Conservation (phyloP, 1,284 basidiomycete genomes). For the Agaricales sp. region DNA sequence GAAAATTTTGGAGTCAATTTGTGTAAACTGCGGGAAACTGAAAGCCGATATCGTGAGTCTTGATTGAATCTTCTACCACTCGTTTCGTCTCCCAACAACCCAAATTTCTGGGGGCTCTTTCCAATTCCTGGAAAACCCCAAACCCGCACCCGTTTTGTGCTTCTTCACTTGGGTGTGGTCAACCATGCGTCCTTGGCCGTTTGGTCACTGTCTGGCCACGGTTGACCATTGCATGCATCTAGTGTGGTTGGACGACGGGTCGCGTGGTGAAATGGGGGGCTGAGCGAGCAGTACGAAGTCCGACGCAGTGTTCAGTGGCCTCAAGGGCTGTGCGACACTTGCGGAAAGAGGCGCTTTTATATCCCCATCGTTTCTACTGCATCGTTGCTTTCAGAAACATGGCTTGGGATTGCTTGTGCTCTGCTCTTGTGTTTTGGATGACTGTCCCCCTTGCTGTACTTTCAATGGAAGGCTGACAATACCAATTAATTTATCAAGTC, state of each 20-base stretch:
- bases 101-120: slow-evolving; percentile 93
- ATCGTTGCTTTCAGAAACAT: background rate
- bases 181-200: slow-evolving; percentile 61
- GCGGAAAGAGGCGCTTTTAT: slow-evolving; percentile 40
- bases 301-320: slow-evolving; percentile 20
- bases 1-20: slow-evolving; percentile 98
- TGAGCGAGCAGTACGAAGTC: slow-evolving; percentile 83
- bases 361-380: background rate
- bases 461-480: slow-evolving; percentile 13
- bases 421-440: slow-evolving; percentile 33
- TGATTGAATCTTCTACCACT: too few relatives aligned
- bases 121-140: slow-evolving; percentile 82
- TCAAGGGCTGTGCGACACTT: slow-evolving; percentile 26
- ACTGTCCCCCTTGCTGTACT: slow-evolving; percentile 21
- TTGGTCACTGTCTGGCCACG: too few relatives aligned
- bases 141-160: slow-evolving; percentile 67
- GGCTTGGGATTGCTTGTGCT: slow-evolving; percentile 23
- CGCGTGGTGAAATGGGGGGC: slow-evolving; percentile 89
- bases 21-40: slow-evolving; percentile 96
- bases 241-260: slow-evolving; percentile 72
- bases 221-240: slow-evolving; percentile 67
- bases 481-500: slow-evolving; percentile 43
- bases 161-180: slow-evolving; percentile 67
- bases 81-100: slow-evolving; percentile 85
- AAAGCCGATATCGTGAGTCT: slow-evolving; percentile 95